Evolutionary conservation across 2,329 filamentous ascomycete species (phyloP).

Genomic region (Keithomyces neogunnii): DNA sequence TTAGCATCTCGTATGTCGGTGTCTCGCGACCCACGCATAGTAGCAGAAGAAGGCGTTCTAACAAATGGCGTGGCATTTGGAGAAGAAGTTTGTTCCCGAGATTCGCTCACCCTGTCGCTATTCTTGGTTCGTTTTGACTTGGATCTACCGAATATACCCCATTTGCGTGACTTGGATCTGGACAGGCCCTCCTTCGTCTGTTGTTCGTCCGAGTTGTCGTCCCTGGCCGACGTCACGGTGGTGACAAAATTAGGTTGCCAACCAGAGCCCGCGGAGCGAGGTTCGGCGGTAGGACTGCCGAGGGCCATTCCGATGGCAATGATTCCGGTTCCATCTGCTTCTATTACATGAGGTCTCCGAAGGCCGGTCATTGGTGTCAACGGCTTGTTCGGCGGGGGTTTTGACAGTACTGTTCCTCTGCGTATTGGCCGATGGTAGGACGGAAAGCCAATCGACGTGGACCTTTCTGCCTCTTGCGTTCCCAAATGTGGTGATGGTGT

Average conservation of each 20-base stretch:
- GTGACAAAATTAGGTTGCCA: conserved; percentile 19
- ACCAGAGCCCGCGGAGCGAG: conserved; percentile 15
- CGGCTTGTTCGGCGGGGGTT: conserved; percentile 27
- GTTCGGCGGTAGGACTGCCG: conserved; percentile 54
- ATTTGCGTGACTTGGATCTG: conserved; percentile 45
- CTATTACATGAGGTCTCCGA: conserved; percentile 16
- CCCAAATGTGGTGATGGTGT: neutral
- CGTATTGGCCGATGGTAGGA: conserved; percentile 1
- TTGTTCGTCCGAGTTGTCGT: conserved; percentile 10
- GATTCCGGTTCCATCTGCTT: conserved; percentile 18
- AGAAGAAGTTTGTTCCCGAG: conserved; percentile 4
- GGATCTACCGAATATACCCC: conserved; percentile 47
- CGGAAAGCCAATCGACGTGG: neutral
- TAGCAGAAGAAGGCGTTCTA: neutral
- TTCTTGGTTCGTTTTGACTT: conserved; percentile 23
- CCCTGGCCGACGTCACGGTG: conserved; percentile 14
- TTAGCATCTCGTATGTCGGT: neutral
- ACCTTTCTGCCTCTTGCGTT: neutral
- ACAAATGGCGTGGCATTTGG: neutral
- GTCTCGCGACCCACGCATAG: neutral
- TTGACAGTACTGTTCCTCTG: conserved; percentile 13
- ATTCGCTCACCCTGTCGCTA: conserved; percentile 8
- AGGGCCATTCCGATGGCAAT: conserved; percentile 63
- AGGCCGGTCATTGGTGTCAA: neutral
- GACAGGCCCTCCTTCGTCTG: conserved; percentile 10